phyloP scores from a whole-genome alignment of 768 basidiomycete species.

The Baorangia bicolor region DNA sequence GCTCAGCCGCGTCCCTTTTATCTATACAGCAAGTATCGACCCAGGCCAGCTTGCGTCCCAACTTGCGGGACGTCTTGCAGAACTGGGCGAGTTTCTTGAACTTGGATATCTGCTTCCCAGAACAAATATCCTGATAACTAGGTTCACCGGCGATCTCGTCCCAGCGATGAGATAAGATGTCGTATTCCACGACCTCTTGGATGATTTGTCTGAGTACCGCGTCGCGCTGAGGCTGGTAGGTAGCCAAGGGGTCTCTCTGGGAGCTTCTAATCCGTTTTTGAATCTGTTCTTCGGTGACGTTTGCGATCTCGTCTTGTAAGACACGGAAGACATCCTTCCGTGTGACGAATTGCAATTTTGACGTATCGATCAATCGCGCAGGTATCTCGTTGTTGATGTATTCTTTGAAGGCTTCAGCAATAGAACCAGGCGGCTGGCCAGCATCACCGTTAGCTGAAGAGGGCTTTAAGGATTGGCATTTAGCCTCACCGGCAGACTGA shows the following conservation, averaged over 20 bases:
- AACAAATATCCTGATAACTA: slow-evolving; percentile 2
- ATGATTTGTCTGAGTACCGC: slow-evolving; percentile 8
- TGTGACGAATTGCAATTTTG: slow-evolving; percentile 4
- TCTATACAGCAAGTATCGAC: slow-evolving; percentile 26
- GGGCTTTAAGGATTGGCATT: background rate
- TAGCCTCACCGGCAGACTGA: background rate
- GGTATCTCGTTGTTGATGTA: slow-evolving; percentile 17
- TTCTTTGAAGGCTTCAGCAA: slow-evolving; percentile 2
- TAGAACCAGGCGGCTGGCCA: background rate
- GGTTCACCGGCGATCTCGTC: slow-evolving; percentile 7
- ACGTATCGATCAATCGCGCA: slow-evolving; percentile 4
- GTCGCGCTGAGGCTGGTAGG: slow-evolving; percentile 2
- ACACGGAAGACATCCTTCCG: slow-evolving; percentile 2
- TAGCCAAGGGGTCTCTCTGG: background rate
- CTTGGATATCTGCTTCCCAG: background rate
- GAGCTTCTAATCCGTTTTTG: background rate
- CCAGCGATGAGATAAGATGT: slow-evolving; percentile 16
- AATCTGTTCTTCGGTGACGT: slow-evolving; percentile 4
- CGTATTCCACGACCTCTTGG: slow-evolving; percentile 12
- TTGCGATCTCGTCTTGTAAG: slow-evolving; percentile 4
- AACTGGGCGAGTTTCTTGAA: slow-evolving; percentile 5
- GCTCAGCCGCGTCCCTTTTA: slow-evolving; percentile 10
- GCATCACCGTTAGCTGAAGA: background rate
- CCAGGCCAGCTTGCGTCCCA: slow-evolving; percentile 9
- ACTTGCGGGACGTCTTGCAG: background rate